Evolutionary conservation across 2,329 filamentous ascomycete species (phyloP), one percentile per base, ranked within the genome.

Genomic region (Xylaria digitata): DNA sequence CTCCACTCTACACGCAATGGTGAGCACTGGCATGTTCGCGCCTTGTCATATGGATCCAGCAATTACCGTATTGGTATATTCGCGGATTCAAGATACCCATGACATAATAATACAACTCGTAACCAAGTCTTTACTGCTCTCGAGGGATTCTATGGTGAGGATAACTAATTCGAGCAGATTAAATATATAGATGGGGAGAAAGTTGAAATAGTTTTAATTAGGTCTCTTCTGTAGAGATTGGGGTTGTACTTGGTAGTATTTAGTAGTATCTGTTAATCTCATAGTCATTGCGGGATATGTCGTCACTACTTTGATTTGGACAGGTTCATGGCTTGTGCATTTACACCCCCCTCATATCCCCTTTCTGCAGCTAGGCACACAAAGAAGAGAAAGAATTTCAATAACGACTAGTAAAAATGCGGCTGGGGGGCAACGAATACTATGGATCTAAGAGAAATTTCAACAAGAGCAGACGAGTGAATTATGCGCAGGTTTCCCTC

Each of bases 91-190:
- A 11, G 30, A 59, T 13, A 58, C 54, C 7, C 40, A 61, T 40
- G 9, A 61, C 26, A 58, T 66, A 7, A 30, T 50, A 17, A 21
- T 58, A 19, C 52, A 53, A 17, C 45, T 63, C 34, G n/a, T 26
- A 13, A 23, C 55, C 37, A 52, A 52, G 37, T 60, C 30, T 6
- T 11, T 60, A 42, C 34, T 56, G 21, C 49, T 63, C 15, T 61
- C 45, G 34, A 59, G n/a, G n/a, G 34, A 58, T 26, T 21, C 34
- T 9, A 13, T 55, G 17, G 17, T 57, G 3, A 32, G 42, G 26
- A 55, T 61, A 32, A 34, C 13, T 5, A 40, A 43, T n/a, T 46
- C 17, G n/a, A 15, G 45, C 17, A 55, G 26, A 30, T 34, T 8
- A 45, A 7, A 23, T 19, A 13, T 15, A 15, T 32, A 21, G 9